A percentile compares a stretch with the other conserved stretches of the same genome.
Conservation (phyloP, 108 stramenopile species). For the Nannochloropsis gaditana region DNA sequence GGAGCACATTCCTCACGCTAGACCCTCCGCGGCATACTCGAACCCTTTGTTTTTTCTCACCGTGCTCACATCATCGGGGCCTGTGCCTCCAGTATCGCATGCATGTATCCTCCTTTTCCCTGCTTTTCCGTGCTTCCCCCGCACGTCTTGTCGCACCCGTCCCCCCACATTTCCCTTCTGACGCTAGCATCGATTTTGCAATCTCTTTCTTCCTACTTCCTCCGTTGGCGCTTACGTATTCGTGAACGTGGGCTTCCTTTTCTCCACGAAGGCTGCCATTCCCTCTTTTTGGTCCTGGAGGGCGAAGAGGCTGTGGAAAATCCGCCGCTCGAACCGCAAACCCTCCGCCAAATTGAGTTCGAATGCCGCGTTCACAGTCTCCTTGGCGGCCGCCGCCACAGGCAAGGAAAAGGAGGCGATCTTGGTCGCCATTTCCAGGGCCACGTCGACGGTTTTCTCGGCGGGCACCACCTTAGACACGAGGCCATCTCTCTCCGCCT, state of each 20-base stretch:
- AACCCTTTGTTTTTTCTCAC: not conserved
- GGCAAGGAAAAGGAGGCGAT: slow-evolving; percentile 84
- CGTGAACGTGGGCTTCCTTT: slow-evolving; percentile 70
- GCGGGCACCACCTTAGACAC: slow-evolving; percentile 78
- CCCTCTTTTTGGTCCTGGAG: slow-evolving; percentile 97
- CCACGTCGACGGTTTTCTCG: slow-evolving; percentile 71
- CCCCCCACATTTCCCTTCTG: not conserved
- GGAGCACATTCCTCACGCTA: too few species aligned
- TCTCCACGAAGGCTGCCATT: slow-evolving; percentile 86
- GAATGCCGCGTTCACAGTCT: slow-evolving; percentile 92
- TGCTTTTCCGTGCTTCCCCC: not conserved
- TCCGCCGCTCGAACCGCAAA: slow-evolving; percentile 82
- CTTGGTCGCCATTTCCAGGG: slow-evolving; percentile 73
- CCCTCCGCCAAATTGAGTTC: slow-evolving; percentile 86
- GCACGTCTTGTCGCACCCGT: not conserved
- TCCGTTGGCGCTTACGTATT: slow-evolving; percentile 56
- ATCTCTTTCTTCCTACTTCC: not conserved
- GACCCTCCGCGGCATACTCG: not conserved
- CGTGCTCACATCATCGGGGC: too few species aligned
- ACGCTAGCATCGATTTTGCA: not conserved
- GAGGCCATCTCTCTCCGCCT: slow-evolving; percentile 71
- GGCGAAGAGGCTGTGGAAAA: slow-evolving; percentile 94
- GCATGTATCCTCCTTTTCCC: not conserved
- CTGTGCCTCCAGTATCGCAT: too few species aligned
- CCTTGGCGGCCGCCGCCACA: slow-evolving; percentile 77